Base-by-base conservation (phyloP, 352 stramenopile species). In the Globisporangium carolinianum region DNA sequence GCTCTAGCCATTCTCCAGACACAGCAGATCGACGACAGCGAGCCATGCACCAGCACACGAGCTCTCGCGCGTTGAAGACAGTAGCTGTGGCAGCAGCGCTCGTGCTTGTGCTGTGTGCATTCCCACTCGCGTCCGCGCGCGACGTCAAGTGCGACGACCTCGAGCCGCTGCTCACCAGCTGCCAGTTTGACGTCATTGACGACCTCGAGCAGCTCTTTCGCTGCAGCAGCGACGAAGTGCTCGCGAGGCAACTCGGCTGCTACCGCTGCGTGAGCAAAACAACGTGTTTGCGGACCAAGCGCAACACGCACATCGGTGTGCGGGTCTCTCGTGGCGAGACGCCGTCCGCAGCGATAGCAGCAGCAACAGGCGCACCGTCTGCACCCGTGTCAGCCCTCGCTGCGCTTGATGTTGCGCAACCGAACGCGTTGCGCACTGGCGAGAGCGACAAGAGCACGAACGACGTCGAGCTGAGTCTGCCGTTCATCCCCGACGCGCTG, bases 241-340 rank as follows among this genome's bases (percentile, higher is more conserved):
- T 83, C 41, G 77, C 80, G 14, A 38, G 81, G 0, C 72, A 69
- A 15, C 10, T 51, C 14, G 76, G 80, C n/a, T 90, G 79, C 63
- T 82, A 69, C 47, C 47, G 60, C 4, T 87, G 76, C 47, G 75
- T 89, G 14, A 61, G 83, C 37, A 36, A 47, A 0, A 17, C 15
- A 0, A 75, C 68, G 9, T 87, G 75, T 32, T 38, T 5, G 8
- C 9, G 36, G n/a, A 15, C 43, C 46, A 41, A 42, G 18, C 7
- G 32, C 53, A 58, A 18, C 32, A 56, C 12, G 11, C 32, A 32
- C 32, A n/a, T 42, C 38, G 38, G 38, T 42, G 38, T 42, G 38
- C 38, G 38, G 7, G 38, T 42, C 38, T 11, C 38, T 32, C 24
- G 24, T 32, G 24, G 24, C 24, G 24, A 32, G 24, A 32, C 24